phyloP scores from a whole-genome alignment of 768 basidiomycete species.

The Fomitopsis serialis region DNA sequence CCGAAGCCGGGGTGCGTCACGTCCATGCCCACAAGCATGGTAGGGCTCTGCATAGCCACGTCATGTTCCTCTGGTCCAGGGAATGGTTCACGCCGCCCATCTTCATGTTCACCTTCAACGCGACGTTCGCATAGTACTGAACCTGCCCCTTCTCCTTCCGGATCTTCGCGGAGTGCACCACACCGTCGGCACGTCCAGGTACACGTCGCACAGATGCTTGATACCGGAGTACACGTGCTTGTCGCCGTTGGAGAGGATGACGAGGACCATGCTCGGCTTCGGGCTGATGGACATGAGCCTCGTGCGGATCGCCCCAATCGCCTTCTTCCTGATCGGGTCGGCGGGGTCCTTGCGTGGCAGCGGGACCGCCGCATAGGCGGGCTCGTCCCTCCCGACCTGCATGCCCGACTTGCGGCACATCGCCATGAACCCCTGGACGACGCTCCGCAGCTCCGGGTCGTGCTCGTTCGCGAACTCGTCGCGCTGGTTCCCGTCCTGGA shows the following conservation, averaged over 20 bases:
- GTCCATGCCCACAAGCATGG: slow-evolving; percentile 55
- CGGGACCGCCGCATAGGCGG: slow-evolving; percentile 32
- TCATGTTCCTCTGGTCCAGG: slow-evolving; percentile 32
- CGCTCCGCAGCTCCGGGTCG: slow-evolving; percentile 47
- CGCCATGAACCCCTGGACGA: slow-evolving; percentile 46
- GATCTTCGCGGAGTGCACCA: slow-evolving; percentile 74
- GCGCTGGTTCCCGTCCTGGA: slow-evolving; percentile 49
- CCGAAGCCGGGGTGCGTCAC: slow-evolving; percentile 80
- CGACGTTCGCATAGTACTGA: slow-evolving; percentile 53
- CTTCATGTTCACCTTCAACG: slow-evolving; percentile 52
- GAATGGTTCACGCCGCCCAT: slow-evolving; percentile 49
- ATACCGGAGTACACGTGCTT: slow-evolving; percentile 45
- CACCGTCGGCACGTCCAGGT: slow-evolving; percentile 50
- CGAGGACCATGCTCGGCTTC: slow-evolving; percentile 40
- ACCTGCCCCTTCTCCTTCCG: slow-evolving; percentile 55
- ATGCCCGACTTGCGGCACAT: slow-evolving; percentile 70
- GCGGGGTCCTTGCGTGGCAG: slow-evolving; percentile 46
- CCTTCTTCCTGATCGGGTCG: slow-evolving; percentile 49
- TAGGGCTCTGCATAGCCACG: slow-evolving; percentile 36
- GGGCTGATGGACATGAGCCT: slow-evolving; percentile 32
- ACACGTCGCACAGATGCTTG: slow-evolving; percentile 48
- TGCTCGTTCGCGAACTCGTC: slow-evolving; percentile 52
- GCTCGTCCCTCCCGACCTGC: slow-evolving; percentile 33
- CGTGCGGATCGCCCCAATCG: slow-evolving; percentile 41
- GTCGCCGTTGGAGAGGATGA: slow-evolving; percentile 43